Percentiles rank a stretch among this genome's conserved stretches.
These are phyloP conservation scores for Citrus unshiu DNA, from an alignment of 345 rosid genomes.

Conservation along the genomic window DNA sequence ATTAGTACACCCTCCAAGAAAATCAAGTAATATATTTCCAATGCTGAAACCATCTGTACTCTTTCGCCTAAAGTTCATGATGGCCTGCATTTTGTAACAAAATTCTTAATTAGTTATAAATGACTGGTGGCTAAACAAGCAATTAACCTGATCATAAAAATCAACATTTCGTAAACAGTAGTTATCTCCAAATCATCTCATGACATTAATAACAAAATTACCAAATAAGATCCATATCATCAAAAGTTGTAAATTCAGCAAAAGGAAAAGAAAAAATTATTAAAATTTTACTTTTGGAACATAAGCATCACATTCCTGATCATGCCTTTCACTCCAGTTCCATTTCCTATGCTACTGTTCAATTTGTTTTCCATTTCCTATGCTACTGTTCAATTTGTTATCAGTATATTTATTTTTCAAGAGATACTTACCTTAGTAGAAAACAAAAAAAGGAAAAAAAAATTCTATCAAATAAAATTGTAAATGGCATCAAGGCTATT, in stretches of 20 bases:
- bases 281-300: background rate
- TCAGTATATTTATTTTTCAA: no score
- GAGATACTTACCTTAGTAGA: no score
- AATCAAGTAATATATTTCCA: constrained; percentile 85
- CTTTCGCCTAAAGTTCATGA: constrained; percentile 75
- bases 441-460: no score
- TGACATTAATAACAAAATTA: background rate
- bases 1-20: constrained; percentile 67
- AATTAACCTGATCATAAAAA: background rate
- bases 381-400: no score
- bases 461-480: background rate
- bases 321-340: no score
- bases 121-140: background rate
- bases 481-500: background rate
- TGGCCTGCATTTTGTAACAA: constrained; percentile 42
- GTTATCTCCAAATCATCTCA: background rate
- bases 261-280: background rate
- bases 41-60: constrained; percentile 95
- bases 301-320: background rate
- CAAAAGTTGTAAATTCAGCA: background rate
- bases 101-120: background rate
- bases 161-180: background rate
- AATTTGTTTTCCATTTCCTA: no score
- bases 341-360: no score
- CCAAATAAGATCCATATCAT: background rate